A percentile compares a stretch with the other conserved stretches of the same genome.
Conservation (phyloP, 164 flowering plant genomes). For the Litsea cubeba region DNA sequence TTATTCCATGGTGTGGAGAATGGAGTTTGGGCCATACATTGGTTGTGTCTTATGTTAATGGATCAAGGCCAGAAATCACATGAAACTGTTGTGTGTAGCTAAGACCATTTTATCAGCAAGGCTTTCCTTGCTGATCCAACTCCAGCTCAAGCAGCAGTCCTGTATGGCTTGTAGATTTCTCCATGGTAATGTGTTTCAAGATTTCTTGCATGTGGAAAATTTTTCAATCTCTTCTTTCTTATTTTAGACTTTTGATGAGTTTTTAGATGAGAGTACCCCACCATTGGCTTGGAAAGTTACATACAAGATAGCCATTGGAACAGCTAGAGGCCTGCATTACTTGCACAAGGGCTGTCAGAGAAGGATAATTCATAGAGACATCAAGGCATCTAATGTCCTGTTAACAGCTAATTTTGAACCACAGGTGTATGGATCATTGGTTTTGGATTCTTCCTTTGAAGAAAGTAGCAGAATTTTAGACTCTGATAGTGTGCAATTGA, state of each 20-base stretch:
- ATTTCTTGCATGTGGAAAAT: background rate
- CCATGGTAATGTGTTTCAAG: conserved; percentile 46
- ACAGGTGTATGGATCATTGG: conserved; percentile 35
- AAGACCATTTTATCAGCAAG: background rate
- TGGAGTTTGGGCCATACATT: background rate
- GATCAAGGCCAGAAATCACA: background rate
- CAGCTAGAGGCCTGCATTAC: conserved; percentile 74
- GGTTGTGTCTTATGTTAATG: background rate
- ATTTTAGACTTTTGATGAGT: background rate
- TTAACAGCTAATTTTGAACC: conserved; percentile 79
- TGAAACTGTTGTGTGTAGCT: background rate
- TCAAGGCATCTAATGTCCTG: conserved; percentile 77
- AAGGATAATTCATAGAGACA: conserved; percentile 87
- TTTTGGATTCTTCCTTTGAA: too few relatives aligned
- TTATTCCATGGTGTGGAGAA: background rate
- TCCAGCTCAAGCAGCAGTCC: background rate
- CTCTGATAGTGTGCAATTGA: too few relatives aligned
- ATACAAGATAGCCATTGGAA: conserved; percentile 67
- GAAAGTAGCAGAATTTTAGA: too few relatives aligned
- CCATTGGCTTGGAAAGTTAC: conserved; percentile 66
- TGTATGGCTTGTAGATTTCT: too few relatives aligned
- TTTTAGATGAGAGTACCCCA: conserved; percentile 50
- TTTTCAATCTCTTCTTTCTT: background rate
- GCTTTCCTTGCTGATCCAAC: background rate
- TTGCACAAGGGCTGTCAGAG: conserved; percentile 89